Evolutionary conservation across 768 basidiomycete species (phyloP).

Genomic region (Lenzites betulinus): DNA sequence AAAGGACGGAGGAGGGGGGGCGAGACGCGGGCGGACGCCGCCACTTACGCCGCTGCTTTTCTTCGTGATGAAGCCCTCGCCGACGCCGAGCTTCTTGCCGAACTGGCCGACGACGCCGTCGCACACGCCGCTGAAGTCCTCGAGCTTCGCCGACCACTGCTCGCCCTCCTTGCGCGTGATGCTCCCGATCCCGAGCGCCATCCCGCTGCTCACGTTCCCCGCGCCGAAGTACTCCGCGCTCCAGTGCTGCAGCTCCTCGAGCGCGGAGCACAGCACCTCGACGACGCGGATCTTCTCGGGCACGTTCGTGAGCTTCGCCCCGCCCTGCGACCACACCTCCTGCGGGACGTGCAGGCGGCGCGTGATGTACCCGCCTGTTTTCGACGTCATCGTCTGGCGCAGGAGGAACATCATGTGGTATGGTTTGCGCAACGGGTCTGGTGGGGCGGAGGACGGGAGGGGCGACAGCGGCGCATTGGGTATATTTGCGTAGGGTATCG

Average conservation of each 20-base stretch:
- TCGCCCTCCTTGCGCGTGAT: conserved; percentile 79
- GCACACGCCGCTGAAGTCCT: conserved; percentile 78
- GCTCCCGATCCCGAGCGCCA: conserved; percentile 75
- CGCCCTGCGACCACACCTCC: conserved; percentile 90
- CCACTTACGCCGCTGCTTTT: conserved; percentile 63
- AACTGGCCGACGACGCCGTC: conserved; percentile 80
- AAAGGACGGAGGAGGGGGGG: background rate
- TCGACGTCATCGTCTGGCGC: conserved; percentile 73
- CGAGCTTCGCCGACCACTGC: conserved; percentile 73
- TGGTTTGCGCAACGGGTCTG: conserved; percentile 76
- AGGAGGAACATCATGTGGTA: conserved; percentile 90
- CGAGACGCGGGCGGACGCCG: background rate
- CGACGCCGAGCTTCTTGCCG: conserved; percentile 86
- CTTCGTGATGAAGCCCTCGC: conserved; percentile 83
- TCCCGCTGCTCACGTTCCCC: conserved; percentile 73
- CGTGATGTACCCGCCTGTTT: conserved; percentile 87
- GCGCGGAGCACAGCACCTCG: conserved; percentile 71
- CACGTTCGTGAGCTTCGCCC: conserved; percentile 79
- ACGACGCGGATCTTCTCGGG: conserved; percentile 87
- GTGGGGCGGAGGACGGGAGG: conserved; percentile 70
- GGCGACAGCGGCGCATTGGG: conserved; percentile 80
- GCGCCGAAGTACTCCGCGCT: conserved; percentile 79
- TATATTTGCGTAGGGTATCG: conserved; percentile 54
- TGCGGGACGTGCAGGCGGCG: conserved; percentile 84
- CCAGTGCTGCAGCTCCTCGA: conserved; percentile 74